phyloP scores from a whole-genome alignment of 2,329 filamentous ascomycete genomes.

The Neoscytalidium dimidiatum region DNA sequence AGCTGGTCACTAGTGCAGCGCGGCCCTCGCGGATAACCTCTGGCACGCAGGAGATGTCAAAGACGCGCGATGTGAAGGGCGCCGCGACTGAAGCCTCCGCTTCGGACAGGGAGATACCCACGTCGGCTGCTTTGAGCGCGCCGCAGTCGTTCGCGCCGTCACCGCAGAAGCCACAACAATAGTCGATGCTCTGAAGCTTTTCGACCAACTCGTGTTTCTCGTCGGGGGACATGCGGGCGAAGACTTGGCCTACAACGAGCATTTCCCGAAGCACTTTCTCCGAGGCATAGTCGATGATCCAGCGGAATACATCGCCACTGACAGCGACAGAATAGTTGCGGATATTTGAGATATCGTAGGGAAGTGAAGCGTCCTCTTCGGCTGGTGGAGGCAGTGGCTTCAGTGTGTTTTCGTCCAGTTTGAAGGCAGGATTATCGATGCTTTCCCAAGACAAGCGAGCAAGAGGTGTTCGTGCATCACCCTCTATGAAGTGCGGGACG shows the following conservation, averaged over 20 bases:
- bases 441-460: slow-evolving; percentile 86
- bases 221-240: slow-evolving; percentile 97
- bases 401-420: slow-evolving; percentile 77
- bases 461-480: slow-evolving; percentile 71
- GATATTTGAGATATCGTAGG: slow-evolving; percentile 79
- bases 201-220: slow-evolving; percentile 98
- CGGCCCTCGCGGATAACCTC: slow-evolving; percentile 92
- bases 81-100: slow-evolving; percentile 98
- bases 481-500: slow-evolving; percentile 82
- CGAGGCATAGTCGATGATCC: slow-evolving; percentile 89
- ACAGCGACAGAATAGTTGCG: slow-evolving; percentile 87
- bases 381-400: slow-evolving; percentile 72
- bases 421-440: slow-evolving; percentile 81
- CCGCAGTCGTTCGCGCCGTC: slow-evolving; percentile 98
- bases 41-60: slow-evolving; percentile 94
- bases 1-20: slow-evolving; percentile 94
- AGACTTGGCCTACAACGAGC: slow-evolving; percentile 89
- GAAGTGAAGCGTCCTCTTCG: slow-evolving; percentile 77
- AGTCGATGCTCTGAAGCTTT: slow-evolving; percentile 94
- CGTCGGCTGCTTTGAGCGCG: slow-evolving; percentile 93
- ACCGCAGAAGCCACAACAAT: slow-evolving; percentile 93
- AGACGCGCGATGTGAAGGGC: slow-evolving; percentile 91
- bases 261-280: slow-evolving; percentile 81
- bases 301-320: slow-evolving; percentile 91
- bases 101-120: slow-evolving; percentile 94